These are phyloP conservation scores for Onygena corvina DNA, from an alignment of 2,329 filamentous ascomycete genomes.

Conservation along the genomic window DNA sequence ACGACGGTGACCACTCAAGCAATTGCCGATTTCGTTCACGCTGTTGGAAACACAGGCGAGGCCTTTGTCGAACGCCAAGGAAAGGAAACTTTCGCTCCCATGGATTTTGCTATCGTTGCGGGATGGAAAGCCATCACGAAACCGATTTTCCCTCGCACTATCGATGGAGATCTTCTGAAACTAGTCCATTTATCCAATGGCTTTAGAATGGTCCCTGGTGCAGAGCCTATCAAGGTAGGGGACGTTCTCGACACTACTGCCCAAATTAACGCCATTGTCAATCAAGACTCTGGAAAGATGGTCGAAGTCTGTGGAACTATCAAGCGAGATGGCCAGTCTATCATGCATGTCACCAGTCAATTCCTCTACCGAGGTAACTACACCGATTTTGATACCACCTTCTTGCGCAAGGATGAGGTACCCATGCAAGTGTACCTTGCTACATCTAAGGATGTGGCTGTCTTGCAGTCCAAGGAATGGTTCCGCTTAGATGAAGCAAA, in stretches of 20 bases:
- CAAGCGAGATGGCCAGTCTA: constrained; percentile 63
- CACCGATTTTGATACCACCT: constrained; percentile 92
- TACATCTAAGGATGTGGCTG: constrained; percentile 81
- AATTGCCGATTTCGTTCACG: constrained; percentile 98
- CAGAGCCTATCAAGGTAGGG: constrained; percentile 87
- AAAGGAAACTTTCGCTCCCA: constrained; percentile 87
- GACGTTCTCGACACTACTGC: constrained; percentile 87
- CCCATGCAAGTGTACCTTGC: constrained; percentile 85
- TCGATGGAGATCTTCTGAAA: constrained; percentile 91
- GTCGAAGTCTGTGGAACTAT: constrained; percentile 99
- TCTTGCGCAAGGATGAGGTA: constrained; percentile 93
- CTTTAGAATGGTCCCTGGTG: constrained; percentile 96
- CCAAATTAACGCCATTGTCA: constrained; percentile 94
- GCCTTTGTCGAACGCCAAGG: constrained; percentile 92
- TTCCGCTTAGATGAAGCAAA: constrained; percentile 78
- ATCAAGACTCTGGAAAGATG: constrained; percentile 98
- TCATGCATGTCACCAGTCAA: constrained; percentile 98
- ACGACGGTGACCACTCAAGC: constrained; percentile 78
- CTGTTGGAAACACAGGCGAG: constrained; percentile 93
- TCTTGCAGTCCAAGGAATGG: constrained; percentile 95
- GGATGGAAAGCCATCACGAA: constrained; percentile 99
- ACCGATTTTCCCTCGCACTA: constrained; percentile 92
- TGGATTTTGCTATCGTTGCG: constrained; percentile 98
- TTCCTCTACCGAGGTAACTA: constrained; percentile 93
- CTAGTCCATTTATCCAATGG: constrained; percentile 93